These are phyloP conservation scores for Kwoniella shandongensis DNA, from an alignment of 768 basidiomycete genomes.

Conservation along the genomic window DNA sequence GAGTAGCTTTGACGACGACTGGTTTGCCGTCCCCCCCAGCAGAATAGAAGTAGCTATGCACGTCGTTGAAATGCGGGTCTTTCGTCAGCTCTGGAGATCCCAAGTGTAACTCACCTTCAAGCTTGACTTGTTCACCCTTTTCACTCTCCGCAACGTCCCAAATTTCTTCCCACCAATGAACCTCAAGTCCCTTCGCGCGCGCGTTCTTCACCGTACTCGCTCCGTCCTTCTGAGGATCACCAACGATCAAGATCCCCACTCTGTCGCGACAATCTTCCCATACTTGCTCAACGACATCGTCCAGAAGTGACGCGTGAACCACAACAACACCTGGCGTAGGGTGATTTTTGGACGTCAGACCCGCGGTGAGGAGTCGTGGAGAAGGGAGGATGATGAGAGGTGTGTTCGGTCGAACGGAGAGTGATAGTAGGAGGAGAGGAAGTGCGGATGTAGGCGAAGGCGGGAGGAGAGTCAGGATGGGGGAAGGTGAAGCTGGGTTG, in stretches of 20 bases:
- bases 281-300: constrained; percentile 63
- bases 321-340: constrained; percentile 35
- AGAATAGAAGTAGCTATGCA: constrained; percentile 58
- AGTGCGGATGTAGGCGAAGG: constrained; percentile 55
- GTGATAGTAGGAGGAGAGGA: constrained; percentile 51
- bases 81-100: not conserved
- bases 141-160: constrained; percentile 64
- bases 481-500: constrained; percentile 62
- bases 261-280: constrained; percentile 63
- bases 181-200: constrained; percentile 52
- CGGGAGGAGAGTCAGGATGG: constrained; percentile 64
- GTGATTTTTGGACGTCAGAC: constrained; percentile 29
- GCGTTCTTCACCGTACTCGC: constrained; percentile 61
- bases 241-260: constrained; percentile 72
- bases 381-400: constrained; percentile 58
- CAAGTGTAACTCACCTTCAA: constrained; percentile 17
- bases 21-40: constrained; percentile 54
- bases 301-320: constrained; percentile 23
- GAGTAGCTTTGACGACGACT: constrained; percentile 59
- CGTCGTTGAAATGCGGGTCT: constrained; percentile 24
- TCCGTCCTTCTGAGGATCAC: constrained; percentile 57
- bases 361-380: constrained; percentile 64
- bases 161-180: constrained; percentile 66
- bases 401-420: constrained; percentile 22
- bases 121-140: constrained; percentile 54